These are phyloP conservation scores for Epipyxis sp. DNA, from an alignment of 108 stramenopile genomes.

Conservation along the genomic window DNA sequence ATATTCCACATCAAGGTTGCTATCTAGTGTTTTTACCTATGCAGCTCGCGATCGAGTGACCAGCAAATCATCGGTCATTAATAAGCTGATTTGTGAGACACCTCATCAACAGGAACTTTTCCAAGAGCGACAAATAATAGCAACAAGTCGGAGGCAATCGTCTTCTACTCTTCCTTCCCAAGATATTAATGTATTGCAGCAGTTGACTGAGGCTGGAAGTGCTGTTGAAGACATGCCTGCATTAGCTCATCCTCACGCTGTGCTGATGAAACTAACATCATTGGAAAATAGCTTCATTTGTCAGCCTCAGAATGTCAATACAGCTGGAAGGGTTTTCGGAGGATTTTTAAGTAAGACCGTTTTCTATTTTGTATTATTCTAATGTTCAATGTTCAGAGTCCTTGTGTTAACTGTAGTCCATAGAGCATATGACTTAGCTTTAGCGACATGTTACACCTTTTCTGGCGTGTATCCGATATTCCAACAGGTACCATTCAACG, in stretches of 20 bases:
- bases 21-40: background rate
- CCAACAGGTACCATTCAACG: no score
- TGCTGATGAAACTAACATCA: background rate
- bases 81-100: background rate
- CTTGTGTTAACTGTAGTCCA: background rate
- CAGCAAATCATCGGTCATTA: background rate
- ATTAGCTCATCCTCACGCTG: background rate
- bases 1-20: background rate
- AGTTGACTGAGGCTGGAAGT: slow-evolving; percentile 8
- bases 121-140: background rate
- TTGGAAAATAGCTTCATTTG: slow-evolving; percentile 22
- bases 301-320: slow-evolving; percentile 14
- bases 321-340: slow-evolving; percentile 16
- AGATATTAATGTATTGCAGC: background rate
- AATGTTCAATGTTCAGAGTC: background rate
- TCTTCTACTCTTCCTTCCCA: background rate
- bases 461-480: background rate
- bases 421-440: background rate
- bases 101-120: background rate
- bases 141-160: background rate
- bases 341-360: slow-evolving; percentile 5
- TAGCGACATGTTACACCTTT: slow-evolving; percentile 21
- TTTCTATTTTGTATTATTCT: background rate
- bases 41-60: background rate
- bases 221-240: slow-evolving; percentile 18